Evolutionary conservation across 2,329 filamentous ascomycete genomes (phyloP).

Genomic region (Arthrobotrys entomopaga): DNA sequence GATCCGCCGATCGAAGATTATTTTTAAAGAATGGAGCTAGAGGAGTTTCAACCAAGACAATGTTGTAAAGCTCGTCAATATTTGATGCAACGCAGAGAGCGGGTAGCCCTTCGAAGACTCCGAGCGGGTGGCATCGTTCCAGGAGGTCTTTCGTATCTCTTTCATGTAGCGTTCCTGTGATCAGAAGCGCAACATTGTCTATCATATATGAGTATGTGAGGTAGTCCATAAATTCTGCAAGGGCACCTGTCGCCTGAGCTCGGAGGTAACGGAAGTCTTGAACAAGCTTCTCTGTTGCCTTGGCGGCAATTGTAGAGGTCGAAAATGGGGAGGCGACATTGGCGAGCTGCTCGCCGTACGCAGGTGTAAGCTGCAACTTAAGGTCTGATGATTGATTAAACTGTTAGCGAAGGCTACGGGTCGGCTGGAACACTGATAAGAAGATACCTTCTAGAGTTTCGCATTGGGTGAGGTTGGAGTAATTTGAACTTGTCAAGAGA

Average conservation of each 20-base stretch:
- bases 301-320: constrained; percentile 90
- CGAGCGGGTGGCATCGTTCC: constrained; percentile 93
- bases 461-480: constrained; percentile 96
- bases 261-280: constrained; percentile 96
- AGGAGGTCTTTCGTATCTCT: constrained; percentile 94
- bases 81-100: constrained; percentile 98
- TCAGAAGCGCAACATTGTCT: constrained; percentile 96
- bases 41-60: constrained; percentile 94
- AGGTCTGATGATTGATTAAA: constrained; percentile 73
- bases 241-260: constrained; percentile 88
- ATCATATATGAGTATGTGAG: constrained; percentile 99
- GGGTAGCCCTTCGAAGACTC: constrained; percentile 99
- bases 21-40: constrained; percentile 97
- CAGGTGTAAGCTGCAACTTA: constrained; percentile 94
- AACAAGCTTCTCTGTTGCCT: constrained; percentile 97
- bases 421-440: constrained; percentile 4
- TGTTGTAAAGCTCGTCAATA: constrained; percentile 98
- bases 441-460: constrained; percentile 90
- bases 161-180: constrained; percentile 97
- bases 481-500: constrained; percentile 88
- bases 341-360: constrained; percentile 96
- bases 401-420: constrained; percentile 26
- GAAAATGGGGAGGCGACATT: constrained; percentile 95
- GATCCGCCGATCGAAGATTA: constrained; percentile 91
- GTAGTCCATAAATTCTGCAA: constrained; percentile 97